Base-by-base conservation (phyloP, 805 yeast species). In the Candida silvatica region DNA sequence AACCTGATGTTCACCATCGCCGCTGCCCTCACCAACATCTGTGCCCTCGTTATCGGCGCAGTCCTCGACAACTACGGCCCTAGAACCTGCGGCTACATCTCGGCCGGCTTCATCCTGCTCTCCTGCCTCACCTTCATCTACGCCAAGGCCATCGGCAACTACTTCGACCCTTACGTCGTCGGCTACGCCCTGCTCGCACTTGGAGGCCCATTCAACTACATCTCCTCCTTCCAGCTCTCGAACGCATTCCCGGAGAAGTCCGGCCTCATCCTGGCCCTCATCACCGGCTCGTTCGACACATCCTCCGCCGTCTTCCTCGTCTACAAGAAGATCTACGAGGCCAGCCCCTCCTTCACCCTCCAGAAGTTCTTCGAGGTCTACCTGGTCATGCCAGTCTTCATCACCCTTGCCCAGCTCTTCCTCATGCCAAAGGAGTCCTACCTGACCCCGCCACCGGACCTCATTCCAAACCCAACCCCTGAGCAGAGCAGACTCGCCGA, bases 241-340 rank as follows among this genome's bases (percentile, higher is more conserved):
- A 72, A 72, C 46, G 61, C 77, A 3, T 72, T 72, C 51, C 79
- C 79, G 2, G 58, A 62, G 33, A 63, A 62, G 34, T 66, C 74
- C 15, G 79, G 79, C 6, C 53, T 69, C 11, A 61, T 72, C 16
- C 58, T 72, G 44, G 77, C 77, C 17, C 54, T 72, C 29, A 49
- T 72, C 37, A 71, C 77, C 2, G 78, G 79, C 14, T 77, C 79
- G 0, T 72, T 72, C 41, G 79, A 72, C 52, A 69, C 78, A 7
- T 70, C 77, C 3, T 67, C 74, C 6, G 77, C 77, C 1, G 64
- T 72, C 14, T 72, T 72, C 46, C 56, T 72, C 47, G 31, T 69
- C 31, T 72, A 71, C 56, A 64, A 64, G 35, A 44, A 64, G 16
- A 37, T 64, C 22, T 72, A 67, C 52, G 44, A 48, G 30, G 46